Evolutionary conservation across 2,329 filamentous ascomycete species (phyloP), one percentile per base, ranked within the genome.

Genomic region (Nemania abortiva): DNA sequence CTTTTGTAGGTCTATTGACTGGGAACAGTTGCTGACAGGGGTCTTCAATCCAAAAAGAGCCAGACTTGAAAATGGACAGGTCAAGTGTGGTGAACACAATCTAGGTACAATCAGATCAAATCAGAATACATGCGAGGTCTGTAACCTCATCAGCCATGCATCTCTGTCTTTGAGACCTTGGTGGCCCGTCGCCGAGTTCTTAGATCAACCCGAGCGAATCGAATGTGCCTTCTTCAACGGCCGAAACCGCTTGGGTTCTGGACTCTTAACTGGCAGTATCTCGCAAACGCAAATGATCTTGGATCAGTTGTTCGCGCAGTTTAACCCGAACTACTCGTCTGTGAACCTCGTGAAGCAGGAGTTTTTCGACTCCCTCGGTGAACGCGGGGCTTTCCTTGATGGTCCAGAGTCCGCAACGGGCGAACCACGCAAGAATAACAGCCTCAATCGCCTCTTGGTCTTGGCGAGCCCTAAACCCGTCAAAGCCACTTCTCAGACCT

Each of bases 1-100:
- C 31, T 71, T 71, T 62, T 72, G 72, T 39, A 42, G 31, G 22
- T 70, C 70, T 24, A 63, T 57, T 47, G 65, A 72, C 54, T 72
- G 67, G 70, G 39, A 55, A 7, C 37, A 68, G 49, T 10, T 73
- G 22, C 54, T 65, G n/a, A 73, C 63, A 13, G 63, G 61, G 7
- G 61, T 39, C 45, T 72, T 69, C 47, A 69, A 65, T 60, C 52
- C 61, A 7, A 27, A 42, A 20, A 62, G 66, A 7, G 47, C 39
- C 2, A 29, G 18, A 0, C 52, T 68, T 1, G n/a, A 68, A 20
- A 62, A 45, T n/a, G 65, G 66, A 15, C 34, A 67, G 39, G 31
- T 68, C 15, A 68, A 68, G 37, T 63, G 45, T 49, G 66, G 68
- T 15, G 71, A 73, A 52, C 65, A 73, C 52, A 72, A 71, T 37